Conservation (phyloP, 2,329 filamentous ascomycete genomes). For the Penicillium digitatum region DNA sequence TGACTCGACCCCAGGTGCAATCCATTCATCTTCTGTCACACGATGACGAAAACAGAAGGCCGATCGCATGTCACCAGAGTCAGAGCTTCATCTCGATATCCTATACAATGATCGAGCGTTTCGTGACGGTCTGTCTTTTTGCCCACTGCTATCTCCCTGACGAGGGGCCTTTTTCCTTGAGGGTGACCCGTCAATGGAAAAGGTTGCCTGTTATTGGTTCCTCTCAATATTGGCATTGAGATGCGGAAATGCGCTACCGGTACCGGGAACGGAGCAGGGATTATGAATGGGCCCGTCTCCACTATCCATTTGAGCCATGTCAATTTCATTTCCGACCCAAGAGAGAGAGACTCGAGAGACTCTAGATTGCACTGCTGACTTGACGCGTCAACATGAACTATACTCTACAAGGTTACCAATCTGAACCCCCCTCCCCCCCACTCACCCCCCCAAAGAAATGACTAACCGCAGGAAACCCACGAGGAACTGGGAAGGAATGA, state of each 20-base stretch:
- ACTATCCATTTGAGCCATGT: not conserved
- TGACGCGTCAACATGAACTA: too few relatives aligned
- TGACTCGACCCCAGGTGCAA: not conserved
- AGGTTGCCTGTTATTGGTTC: not conserved
- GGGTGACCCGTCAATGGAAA: not conserved
- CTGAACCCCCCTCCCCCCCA: too few relatives aligned
- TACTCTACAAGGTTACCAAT: fast-evolving
- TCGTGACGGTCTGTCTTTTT: not conserved
- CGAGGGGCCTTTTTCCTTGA: too few relatives aligned
- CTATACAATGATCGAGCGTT: not conserved
- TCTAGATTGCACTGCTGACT: not conserved
- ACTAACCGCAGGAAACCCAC: not conserved
- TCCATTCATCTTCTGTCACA: too few relatives aligned
- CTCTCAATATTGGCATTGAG: not conserved
- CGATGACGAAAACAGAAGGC: not conserved
- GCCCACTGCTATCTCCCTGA: not conserved
- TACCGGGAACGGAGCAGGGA: not conserved
- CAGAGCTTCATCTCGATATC: not conserved
- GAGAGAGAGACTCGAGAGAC: too few relatives aligned
- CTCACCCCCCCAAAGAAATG: too few relatives aligned
- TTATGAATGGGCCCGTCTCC: not conserved
- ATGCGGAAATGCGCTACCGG: not conserved
- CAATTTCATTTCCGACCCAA: not conserved
- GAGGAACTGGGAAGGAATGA: too few relatives aligned
- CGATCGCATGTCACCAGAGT: not conserved